A percentile compares a stretch with the other conserved stretches of the same genome.
Conservation (phyloP, 805 yeast genomes). For the Lipomyces anomalus region DNA sequence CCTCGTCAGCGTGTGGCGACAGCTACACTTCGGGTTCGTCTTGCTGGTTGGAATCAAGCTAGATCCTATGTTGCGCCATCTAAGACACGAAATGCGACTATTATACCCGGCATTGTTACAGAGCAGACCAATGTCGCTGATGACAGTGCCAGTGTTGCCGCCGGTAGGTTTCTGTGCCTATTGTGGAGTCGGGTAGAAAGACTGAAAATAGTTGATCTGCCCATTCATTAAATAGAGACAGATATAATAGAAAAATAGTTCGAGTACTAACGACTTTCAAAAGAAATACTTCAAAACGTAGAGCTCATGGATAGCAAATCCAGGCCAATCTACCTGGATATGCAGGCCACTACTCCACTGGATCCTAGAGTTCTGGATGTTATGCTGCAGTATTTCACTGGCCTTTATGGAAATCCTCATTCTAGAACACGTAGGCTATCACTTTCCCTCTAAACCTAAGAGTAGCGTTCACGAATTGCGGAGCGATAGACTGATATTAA, state of each 20-base stretch:
- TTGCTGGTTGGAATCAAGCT: too few species aligned
- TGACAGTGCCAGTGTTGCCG: too few species aligned
- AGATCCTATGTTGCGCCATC: not conserved
- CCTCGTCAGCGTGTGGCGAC: too few species aligned
- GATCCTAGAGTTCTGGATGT: slow-evolving; percentile 93
- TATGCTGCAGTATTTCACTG: slow-evolving; percentile 82
- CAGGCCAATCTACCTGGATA: slow-evolving; percentile 91
- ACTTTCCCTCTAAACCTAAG: not conserved
- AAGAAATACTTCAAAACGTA: slow-evolving; percentile 17
- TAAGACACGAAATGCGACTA: not conserved
- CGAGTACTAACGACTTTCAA: too few species aligned
- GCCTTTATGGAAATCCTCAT: slow-evolving; percentile 96
- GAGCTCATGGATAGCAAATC: slow-evolving; percentile 16
- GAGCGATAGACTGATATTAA: not conserved
- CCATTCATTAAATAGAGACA: too few species aligned
- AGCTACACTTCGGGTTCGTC: too few species aligned
- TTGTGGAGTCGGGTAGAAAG: too few species aligned
- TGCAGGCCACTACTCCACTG: slow-evolving; percentile 97
- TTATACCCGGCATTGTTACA: too few species aligned
- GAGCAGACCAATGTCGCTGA: too few species aligned
- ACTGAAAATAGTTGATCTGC: too few species aligned
- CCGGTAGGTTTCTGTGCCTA: too few species aligned
- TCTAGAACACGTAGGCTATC: slow-evolving; percentile 62
- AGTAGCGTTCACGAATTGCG: not conserved
- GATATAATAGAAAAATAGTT: too few species aligned